Evolutionary conservation across 805 yeast species (phyloP), one percentile per base, ranked within the genome.

Genomic region (Barnettozyma wickerhamii): DNA sequence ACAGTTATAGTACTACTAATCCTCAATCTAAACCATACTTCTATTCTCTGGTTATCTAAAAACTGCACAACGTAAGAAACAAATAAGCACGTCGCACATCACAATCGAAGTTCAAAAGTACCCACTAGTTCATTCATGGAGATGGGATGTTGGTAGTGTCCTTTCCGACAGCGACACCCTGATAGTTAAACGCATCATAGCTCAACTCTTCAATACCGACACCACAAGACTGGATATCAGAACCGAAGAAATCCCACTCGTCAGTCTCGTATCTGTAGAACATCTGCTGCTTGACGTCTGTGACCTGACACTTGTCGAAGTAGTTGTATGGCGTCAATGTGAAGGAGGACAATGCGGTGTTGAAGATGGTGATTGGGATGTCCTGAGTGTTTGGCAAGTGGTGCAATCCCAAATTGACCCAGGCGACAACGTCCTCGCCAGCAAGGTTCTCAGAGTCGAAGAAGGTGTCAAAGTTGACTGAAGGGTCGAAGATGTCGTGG

Each of bases 311-410:
- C 15, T 20, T 30, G 32, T 53, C 56, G 24, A 57, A 57, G 51
- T 53, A 57, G 45, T 57, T 57, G 46, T 45, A 56, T 19, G 62
- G 62, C 5, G 62, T 57, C 18, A 57, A 35, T 19, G 52, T 26
- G 21, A 57, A 46, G 13, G 49, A 41, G 5, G 58, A 45, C 33
- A 42, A 47, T 12, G 60, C 62, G 21, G 60, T 53, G 33, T 43
- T 49, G 48, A 48, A 57, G 23, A 57, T 45, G 10, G 62, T 57
- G 33, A 48, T 53, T 45, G 60, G 62, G 27, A 57, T 51, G 44
- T 57, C 62, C 30, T 57, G 56, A 20, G 59, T 51, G 41, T 51
- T 56, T 45, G 62, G 62, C 35, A 57, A 46, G 36, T 57, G 62
- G 33, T 57, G 62, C 18, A 57, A 38, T 24, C 54, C 62, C 30